phyloP scores from a whole-genome alignment of 495 filamentous ascomycete genomes.

The Podospora sp. region DNA sequence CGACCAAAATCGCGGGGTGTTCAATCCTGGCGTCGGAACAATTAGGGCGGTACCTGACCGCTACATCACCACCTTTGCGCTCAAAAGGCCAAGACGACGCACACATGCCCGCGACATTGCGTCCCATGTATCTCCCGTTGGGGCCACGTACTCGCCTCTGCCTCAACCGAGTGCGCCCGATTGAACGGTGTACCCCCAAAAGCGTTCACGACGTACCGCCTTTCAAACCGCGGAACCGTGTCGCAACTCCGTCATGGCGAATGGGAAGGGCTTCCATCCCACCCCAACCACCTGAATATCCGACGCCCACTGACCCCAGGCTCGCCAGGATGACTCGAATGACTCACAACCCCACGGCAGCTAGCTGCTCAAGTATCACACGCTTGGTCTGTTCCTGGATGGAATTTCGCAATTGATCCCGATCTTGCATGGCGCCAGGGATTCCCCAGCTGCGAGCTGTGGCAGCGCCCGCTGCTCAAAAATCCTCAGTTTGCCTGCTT shows the following conservation, averaged over 20 bases:
- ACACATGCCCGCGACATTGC: background rate
- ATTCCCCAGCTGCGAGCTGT: slow-evolving; percentile 12
- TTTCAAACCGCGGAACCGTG: slow-evolving; percentile 18
- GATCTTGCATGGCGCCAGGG: slow-evolving; percentile 13
- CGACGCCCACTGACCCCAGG: background rate
- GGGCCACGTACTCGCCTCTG: slow-evolving; percentile 17
- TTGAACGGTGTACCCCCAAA: background rate
- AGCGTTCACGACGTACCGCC: background rate
- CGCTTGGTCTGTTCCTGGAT: slow-evolving; percentile 13
- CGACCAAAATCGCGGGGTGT: background rate
- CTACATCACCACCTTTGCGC: slow-evolving; percentile 13
- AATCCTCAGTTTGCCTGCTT: slow-evolving; percentile 7
- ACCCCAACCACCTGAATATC: slow-evolving; percentile 23
- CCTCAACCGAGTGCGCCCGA: background rate
- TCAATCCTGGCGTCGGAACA: background rate
- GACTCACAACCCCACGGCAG: slow-evolving; percentile 29
- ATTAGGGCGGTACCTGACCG: slow-evolving; percentile 16
- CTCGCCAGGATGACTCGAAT: slow-evolving; percentile 24
- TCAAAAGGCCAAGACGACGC: too few relatives aligned
- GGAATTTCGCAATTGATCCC: slow-evolving; percentile 9
- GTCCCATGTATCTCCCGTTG: slow-evolving; percentile 16
- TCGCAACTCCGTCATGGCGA: slow-evolving; percentile 18
- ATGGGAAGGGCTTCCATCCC: slow-evolving; percentile 6
- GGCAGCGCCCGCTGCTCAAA: background rate
- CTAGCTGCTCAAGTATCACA: slow-evolving; percentile 11